phyloP scores from a whole-genome alignment of 805 yeast genomes.

The Metschnikowia arizonensis region DNA sequence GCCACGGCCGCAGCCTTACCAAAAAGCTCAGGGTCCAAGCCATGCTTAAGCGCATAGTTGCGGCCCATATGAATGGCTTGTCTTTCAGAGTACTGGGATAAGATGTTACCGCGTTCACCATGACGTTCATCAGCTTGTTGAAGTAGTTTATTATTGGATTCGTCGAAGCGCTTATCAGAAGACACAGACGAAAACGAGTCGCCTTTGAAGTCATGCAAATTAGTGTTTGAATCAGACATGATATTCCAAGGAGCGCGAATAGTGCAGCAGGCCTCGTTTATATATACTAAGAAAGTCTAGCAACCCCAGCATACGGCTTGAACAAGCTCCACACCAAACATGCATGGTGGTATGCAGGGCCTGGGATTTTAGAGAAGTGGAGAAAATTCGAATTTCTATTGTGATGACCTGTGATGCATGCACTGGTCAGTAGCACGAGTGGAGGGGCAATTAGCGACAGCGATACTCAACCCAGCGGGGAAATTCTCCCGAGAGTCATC shows the following conservation, averaged over 20 bases:
- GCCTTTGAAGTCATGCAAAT: constrained; percentile 4
- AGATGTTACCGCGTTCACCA: constrained; percentile 20
- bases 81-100: constrained; percentile 54
- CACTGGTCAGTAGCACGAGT: constrained; percentile 3
- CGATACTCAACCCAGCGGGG: neutral
- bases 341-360: neutral
- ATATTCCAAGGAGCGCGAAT: neutral
- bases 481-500: constrained; percentile 1
- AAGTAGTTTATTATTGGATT: constrained; percentile 5
- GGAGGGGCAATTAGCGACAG: constrained; percentile 3
- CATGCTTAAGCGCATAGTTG: constrained; percentile 54
- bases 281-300: constrained; percentile 2
- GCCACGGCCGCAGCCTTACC: constrained; percentile 60
- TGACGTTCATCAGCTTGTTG: constrained; percentile 11
- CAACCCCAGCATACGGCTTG: neutral
- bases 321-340: constrained; percentile 1
- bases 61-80: constrained; percentile 70
- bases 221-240: constrained; percentile 7
- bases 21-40: constrained; percentile 54
- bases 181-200: constrained; percentile 9
- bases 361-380: neutral
- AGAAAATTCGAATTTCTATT: neutral
- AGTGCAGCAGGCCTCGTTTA: neutral
- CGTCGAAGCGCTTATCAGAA: neutral
- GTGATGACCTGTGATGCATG: neutral